Evolutionary conservation across 345 rosid genomes (phyloP).

Genomic region (Reutealis trisperma): DNA sequence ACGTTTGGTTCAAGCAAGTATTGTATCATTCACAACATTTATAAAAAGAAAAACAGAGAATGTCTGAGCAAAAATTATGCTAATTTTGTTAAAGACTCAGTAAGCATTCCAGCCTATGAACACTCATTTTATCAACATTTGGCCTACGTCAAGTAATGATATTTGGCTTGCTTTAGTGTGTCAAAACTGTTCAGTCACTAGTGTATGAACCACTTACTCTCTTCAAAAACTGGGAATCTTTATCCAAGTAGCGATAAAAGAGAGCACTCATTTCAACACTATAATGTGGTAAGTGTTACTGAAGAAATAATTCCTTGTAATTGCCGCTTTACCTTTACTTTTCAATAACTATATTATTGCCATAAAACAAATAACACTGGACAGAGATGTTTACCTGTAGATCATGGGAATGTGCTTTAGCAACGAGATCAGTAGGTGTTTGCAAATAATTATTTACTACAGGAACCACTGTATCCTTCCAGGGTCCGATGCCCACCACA

Average conservation of each 20-base stretch:
- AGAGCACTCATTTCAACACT: background rate
- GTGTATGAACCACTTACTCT: background rate
- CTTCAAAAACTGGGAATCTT: background rate
- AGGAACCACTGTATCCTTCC: slow-evolving; percentile 95
- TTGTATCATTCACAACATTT: background rate
- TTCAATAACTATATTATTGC: background rate
- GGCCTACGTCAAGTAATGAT: background rate
- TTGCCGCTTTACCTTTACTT: background rate
- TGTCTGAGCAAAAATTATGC: background rate
- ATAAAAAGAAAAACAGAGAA: background rate
- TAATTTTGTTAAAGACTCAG: background rate
- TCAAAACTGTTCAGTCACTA: background rate
- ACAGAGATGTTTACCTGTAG: slow-evolving; percentile 58
- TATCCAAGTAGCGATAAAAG: background rate
- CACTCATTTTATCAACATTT: background rate
- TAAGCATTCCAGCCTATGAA: too few relatives aligned
- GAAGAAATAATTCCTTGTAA: background rate
- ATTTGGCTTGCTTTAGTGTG: background rate
- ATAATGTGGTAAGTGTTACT: background rate
- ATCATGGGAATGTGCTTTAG: slow-evolving; percentile 71
- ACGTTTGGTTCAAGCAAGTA: background rate
- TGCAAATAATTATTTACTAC: slow-evolving; percentile 52
- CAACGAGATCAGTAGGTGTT: slow-evolving; percentile 82
- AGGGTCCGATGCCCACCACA: slow-evolving; percentile 95
- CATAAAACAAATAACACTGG: background rate